Percentiles rank a stretch among this genome's conserved stretches.
Evolutionary conservation across 139 green algal genomes (phyloP).

Genomic region (Chlorella vulgaris): DNA sequence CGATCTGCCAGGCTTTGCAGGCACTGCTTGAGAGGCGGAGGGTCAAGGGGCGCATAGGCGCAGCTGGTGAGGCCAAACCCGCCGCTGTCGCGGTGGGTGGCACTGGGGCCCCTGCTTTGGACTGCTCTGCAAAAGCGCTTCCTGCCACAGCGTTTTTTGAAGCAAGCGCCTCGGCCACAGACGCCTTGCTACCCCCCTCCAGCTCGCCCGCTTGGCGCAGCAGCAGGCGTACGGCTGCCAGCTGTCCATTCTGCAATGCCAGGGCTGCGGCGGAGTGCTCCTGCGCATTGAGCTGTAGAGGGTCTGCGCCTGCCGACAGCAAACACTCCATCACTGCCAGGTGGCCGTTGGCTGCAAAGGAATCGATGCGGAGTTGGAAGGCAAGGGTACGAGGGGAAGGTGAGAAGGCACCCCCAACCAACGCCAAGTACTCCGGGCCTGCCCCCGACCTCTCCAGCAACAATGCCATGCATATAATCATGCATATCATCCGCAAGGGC

Average conservation of each 20-base stretch:
- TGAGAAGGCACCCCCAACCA: not conserved
- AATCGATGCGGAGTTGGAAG: not conserved
- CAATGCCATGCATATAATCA: not conserved
- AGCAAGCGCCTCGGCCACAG: not conserved
- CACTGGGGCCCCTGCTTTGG: not conserved
- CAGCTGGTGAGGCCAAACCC: not conserved
- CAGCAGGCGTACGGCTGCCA: constrained; percentile 16
- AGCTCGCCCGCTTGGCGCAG: constrained; percentile 3
- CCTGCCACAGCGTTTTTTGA: too few relatives aligned
- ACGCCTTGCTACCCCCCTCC: not conserved
- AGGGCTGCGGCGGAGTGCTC: not conserved
- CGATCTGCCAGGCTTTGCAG: constrained; percentile 22
- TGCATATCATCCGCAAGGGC: not conserved
- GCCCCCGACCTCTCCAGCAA: too few relatives aligned
- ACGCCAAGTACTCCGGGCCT: not conserved
- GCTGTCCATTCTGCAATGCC: constrained; percentile 2
- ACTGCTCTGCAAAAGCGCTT: not conserved
- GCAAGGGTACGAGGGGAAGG: not conserved
- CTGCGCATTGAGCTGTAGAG: not conserved
- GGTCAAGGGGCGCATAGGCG: too few relatives aligned
- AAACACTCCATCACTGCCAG: not conserved
- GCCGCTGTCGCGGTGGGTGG: too few relatives aligned
- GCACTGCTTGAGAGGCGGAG: not conserved
- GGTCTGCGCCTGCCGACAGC: constrained; percentile 14
- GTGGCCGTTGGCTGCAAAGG: constrained; percentile 13